Percentiles rank a stretch among this genome's conserved stretches.
Conservation (phyloP, 75 land plant species). For the Chamaecyparis obtusa region DNA sequence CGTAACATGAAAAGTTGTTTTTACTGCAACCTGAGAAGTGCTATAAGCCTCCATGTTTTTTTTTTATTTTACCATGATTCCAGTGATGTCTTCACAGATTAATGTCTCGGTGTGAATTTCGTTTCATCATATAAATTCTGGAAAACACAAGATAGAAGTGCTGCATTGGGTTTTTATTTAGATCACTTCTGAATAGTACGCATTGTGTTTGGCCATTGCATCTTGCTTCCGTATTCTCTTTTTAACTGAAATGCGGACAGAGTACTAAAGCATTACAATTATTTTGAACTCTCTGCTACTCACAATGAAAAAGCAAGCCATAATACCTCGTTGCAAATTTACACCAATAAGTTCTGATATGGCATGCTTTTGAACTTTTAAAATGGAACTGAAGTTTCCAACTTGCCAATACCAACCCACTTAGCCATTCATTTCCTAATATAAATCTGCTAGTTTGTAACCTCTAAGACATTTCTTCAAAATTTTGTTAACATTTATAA, state of each 20-base stretch:
- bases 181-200: neutral
- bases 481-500: neutral
- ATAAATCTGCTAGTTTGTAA: neutral
- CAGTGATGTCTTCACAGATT: neutral
- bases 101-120: neutral
- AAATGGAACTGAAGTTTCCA: neutral
- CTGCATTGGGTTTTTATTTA: neutral
- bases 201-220: neutral
- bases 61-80: neutral
- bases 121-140: neutral
- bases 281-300: neutral
- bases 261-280: neutral
- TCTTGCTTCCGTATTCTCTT: neutral
- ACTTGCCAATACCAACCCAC: neutral
- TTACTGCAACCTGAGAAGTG: neutral
- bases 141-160: neutral
- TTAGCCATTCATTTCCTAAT: neutral
- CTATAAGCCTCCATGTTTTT: neutral
- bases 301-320: neutral
- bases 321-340: neutral
- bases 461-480: neutral
- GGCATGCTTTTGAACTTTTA: neutral
- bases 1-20: neutral
- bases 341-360: neutral
- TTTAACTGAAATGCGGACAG: neutral